Evolutionary conservation across 2,329 filamentous ascomycete genomes (phyloP).

Genomic region (Claviceps pusilla): DNA sequence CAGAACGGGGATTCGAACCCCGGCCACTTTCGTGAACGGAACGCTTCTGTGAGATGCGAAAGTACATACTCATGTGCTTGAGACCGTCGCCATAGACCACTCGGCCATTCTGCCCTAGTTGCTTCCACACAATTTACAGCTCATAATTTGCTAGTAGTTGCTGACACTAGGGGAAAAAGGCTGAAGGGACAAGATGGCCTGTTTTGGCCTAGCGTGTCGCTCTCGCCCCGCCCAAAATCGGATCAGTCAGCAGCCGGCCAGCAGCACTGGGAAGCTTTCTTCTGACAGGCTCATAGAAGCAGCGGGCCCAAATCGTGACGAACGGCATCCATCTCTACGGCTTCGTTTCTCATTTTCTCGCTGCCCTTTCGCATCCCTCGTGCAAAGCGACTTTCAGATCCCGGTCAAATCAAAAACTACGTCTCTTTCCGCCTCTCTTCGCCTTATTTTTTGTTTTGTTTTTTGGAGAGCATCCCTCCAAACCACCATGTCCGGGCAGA

Average conservation of each 20-base stretch:
- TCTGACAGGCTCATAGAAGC: neutral
- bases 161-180: neutral
- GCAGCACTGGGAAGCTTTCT: neutral
- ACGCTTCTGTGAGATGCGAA: slow-evolving; percentile 8
- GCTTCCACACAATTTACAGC: neutral
- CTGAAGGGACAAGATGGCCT: neutral
- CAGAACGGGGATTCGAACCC: slow-evolving; percentile 14
- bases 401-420: neutral
- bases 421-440: neutral
- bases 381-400: neutral
- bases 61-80: slow-evolving; percentile 9
- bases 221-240: neutral
- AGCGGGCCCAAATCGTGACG: neutral
- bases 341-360: neutral
- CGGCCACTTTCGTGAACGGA: slow-evolving; percentile 14
- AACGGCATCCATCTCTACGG: neutral
- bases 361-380: neutral
- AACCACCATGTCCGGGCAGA: slow-evolving; percentile 18
- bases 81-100: slow-evolving; percentile 12
- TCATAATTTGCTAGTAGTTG: neutral
- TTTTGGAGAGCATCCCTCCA: neutral
- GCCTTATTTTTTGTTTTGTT: neutral
- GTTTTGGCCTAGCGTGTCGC: neutral
- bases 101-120: slow-evolving; percentile 10
- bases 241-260: slow-evolving; percentile 4